phyloP scores from a whole-genome alignment of 306 rosid genomes.

The Pterocarpus santalinus region DNA sequence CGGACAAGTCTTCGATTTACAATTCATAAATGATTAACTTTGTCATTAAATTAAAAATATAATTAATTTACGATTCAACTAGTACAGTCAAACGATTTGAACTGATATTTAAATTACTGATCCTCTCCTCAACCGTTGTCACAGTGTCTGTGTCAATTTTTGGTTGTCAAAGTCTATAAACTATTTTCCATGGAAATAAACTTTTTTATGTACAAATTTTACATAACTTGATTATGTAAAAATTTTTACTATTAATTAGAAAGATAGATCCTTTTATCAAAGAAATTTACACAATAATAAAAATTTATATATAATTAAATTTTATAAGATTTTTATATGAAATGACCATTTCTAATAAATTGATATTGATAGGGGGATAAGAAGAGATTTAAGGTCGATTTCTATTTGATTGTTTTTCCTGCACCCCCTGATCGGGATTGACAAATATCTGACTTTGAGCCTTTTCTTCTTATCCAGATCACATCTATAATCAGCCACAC shows the following conservation, averaged over 20 bases:
- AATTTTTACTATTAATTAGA: no score
- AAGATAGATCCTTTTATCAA: no score
- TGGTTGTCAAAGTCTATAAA: not conserved
- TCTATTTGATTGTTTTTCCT: not conserved
- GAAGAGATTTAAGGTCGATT: not conserved
- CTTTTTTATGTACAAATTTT: no score
- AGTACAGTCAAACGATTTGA: no score
- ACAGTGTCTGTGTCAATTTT: not conserved
- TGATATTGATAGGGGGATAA: not conserved
- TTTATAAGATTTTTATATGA: no score
- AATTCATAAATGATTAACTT: not conserved
- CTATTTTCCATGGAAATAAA: no score
- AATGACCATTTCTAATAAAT: not conserved
- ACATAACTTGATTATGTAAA: no score
- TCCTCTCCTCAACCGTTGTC: not conserved
- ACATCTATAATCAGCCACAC: no score
- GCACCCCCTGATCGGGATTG: not conserved
- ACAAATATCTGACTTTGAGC: not conserved
- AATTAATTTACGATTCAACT: no score
- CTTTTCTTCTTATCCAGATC: not conserved
- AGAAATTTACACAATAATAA: no score
- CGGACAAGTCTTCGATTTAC: not conserved
- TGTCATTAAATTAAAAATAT: not conserved
- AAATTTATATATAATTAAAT: no score
- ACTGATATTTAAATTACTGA: not conserved